Evolutionary conservation across 371 early-diverging fungal genomes (phyloP).

Genomic region (Rhizopus arrhizus): DNA sequence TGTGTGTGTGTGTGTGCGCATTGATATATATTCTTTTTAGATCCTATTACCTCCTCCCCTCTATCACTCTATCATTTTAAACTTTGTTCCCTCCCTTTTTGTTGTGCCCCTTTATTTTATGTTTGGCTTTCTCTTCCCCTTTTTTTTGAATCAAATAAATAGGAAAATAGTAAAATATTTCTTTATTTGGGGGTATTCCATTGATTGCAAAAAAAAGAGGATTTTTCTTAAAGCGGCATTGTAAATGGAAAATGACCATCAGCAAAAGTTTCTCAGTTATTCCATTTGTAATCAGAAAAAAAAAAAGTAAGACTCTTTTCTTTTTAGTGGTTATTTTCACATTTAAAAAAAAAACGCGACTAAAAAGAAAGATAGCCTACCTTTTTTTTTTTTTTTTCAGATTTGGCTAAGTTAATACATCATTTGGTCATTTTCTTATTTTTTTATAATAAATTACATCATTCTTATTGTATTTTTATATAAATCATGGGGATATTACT

Average conservation of each 20-base stretch:
- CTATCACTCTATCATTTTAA: neutral
- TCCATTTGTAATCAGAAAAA: neutral
- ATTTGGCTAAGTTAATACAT: conserved; percentile 6
- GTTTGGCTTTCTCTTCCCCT: neutral
- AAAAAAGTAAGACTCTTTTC: neutral
- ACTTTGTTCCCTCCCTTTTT: neutral
- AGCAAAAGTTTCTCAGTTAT: neutral
- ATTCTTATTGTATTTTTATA: too few relatives aligned
- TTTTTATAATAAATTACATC: too few relatives aligned
- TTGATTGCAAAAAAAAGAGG: too few relatives aligned
- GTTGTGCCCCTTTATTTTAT: too few relatives aligned
- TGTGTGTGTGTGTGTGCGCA: too few relatives aligned
- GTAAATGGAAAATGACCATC: neutral
- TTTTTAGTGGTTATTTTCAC: conserved; percentile 4
- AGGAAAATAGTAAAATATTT: too few relatives aligned
- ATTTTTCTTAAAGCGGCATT: too few relatives aligned
- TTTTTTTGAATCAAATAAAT: neutral
- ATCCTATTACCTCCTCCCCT: too few relatives aligned
- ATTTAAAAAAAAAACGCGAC: conserved; percentile 2
- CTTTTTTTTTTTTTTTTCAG: conserved; percentile 1
- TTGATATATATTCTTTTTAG: too few relatives aligned
- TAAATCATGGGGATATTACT: too few relatives aligned
- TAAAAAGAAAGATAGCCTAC: neutral
- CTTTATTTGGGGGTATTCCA: too few relatives aligned
- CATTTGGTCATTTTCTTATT: neutral